phyloP scores from a whole-genome alignment of 2,329 filamentous ascomycete genomes.

The Cladosporium oxysporum region DNA sequence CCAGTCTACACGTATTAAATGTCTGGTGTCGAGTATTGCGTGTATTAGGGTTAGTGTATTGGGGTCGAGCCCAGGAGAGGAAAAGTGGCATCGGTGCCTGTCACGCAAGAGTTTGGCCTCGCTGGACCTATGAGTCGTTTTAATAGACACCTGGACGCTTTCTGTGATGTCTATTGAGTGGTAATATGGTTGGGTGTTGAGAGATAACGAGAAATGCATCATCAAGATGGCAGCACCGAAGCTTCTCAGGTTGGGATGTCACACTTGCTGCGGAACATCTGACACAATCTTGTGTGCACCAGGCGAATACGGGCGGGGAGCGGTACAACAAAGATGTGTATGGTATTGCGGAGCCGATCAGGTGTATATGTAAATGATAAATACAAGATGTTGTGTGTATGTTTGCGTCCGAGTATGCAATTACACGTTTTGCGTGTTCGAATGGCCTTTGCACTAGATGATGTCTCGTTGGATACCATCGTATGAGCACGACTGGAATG shows the following conservation, averaged over 20 bases:
- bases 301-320: not conserved
- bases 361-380: not conserved
- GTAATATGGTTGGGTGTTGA: not conserved
- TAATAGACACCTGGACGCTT: accelerated
- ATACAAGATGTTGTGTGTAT: not conserved
- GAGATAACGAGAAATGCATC: not conserved
- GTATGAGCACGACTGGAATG: not conserved
- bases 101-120: not conserved
- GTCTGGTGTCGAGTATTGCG: not conserved
- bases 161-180: not conserved
- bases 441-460: no score
- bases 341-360: not conserved
- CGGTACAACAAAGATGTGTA: no score
- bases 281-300: not conserved
- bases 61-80: not conserved
- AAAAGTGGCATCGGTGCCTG: not conserved
- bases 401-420: not conserved
- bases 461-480: no score
- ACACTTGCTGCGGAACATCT: not conserved
- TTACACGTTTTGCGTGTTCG: no score
- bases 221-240: not conserved
- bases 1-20: no score
- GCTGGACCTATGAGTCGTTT: not conserved
- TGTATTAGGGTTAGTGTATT: not conserved
- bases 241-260: not conserved